A percentile compares a stretch with the other conserved stretches of the same genome.
Conservation (phyloP, 495 filamentous ascomycete genomes). For the Penicillium lividum region DNA sequence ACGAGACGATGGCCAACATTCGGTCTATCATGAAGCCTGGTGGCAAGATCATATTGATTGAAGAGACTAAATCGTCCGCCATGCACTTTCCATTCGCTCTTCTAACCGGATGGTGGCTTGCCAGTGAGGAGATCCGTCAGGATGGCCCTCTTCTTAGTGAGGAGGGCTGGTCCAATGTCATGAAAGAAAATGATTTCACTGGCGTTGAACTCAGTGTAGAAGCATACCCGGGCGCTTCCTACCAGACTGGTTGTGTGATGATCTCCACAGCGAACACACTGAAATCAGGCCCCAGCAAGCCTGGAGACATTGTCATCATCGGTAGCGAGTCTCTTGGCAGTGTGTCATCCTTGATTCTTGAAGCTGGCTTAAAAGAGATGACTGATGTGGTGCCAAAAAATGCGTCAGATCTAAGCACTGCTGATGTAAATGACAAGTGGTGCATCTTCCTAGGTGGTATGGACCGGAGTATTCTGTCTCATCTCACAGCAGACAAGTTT, state of each 20-base stretch:
- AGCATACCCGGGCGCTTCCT: slow-evolving; percentile 26
- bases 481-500: slow-evolving; percentile 26
- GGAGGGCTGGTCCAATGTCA: slow-evolving; percentile 25
- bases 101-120: slow-evolving; percentile 34
- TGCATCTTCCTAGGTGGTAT: slow-evolving; percentile 37
- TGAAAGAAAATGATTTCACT: slow-evolving; percentile 28
- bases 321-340: slow-evolving; percentile 17
- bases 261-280: slow-evolving; percentile 22
- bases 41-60: slow-evolving; percentile 29
- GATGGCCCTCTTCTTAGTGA: slow-evolving; percentile 25
- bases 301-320: slow-evolving; percentile 27
- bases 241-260: slow-evolving; percentile 28
- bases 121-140: slow-evolving; percentile 21
- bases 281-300: slow-evolving; percentile 12
- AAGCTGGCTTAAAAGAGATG: slow-evolving; percentile 14
- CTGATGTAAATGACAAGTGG: slow-evolving; percentile 29
- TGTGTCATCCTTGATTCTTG: slow-evolving; percentile 15
- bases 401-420: slow-evolving; percentile 8
- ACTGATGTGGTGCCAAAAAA: slow-evolving; percentile 14
- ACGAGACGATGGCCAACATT: slow-evolving; percentile 47
- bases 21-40: slow-evolving; percentile 38
- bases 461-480: slow-evolving; percentile 23
- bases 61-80: slow-evolving; percentile 26
- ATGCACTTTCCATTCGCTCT: slow-evolving; percentile 32
- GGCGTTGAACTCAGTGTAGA: slow-evolving; percentile 28